Evolutionary conservation across 768 basidiomycete genomes (phyloP).

Genomic region (Lactifluus volemus): DNA sequence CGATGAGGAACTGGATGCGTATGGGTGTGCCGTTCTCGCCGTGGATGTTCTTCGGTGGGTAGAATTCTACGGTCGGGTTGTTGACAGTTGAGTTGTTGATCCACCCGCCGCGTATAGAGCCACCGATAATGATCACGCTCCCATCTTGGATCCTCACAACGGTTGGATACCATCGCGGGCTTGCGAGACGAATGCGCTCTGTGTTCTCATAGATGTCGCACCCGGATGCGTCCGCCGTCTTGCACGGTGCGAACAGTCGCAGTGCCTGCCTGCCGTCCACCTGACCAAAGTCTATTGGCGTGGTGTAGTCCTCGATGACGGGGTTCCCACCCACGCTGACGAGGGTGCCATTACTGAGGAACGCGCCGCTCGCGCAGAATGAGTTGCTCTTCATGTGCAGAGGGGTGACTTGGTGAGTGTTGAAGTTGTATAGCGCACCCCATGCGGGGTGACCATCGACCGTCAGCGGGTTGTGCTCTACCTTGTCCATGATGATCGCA

Average conservation of each 20-base stretch:
- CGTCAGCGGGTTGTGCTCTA: constrained; percentile 74
- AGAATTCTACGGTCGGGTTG: constrained; percentile 78
- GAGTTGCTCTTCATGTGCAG: constrained; percentile 68
- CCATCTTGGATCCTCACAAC: constrained; percentile 62
- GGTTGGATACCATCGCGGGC: constrained; percentile 76
- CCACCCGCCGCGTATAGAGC: constrained; percentile 77
- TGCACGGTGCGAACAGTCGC: constrained; percentile 63
- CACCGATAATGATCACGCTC: constrained; percentile 78
- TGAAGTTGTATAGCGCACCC: constrained; percentile 66
- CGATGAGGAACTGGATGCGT: constrained; percentile 49
- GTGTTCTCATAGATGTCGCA: constrained; percentile 66
- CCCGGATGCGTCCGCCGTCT: constrained; percentile 33
- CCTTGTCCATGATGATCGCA: constrained; percentile 73
- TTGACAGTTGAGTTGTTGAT: constrained; percentile 75
- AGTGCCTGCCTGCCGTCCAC: constrained; percentile 64
- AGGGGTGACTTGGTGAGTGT: constrained; percentile 52
- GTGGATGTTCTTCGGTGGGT: constrained; percentile 67
- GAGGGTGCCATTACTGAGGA: constrained; percentile 67
- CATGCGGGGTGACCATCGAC: constrained; percentile 70
- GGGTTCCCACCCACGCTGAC: constrained; percentile 80
- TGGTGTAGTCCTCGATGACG: constrained; percentile 54
- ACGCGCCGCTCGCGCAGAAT: constrained; percentile 79
- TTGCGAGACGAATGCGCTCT: constrained; percentile 56
- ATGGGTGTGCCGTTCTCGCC: constrained; percentile 61
- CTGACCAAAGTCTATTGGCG: constrained; percentile 69